Percentiles rank a stretch among this genome's conserved stretches.
Conservation (phyloP, 805 yeast species). For the Ogataea neopini region DNA sequence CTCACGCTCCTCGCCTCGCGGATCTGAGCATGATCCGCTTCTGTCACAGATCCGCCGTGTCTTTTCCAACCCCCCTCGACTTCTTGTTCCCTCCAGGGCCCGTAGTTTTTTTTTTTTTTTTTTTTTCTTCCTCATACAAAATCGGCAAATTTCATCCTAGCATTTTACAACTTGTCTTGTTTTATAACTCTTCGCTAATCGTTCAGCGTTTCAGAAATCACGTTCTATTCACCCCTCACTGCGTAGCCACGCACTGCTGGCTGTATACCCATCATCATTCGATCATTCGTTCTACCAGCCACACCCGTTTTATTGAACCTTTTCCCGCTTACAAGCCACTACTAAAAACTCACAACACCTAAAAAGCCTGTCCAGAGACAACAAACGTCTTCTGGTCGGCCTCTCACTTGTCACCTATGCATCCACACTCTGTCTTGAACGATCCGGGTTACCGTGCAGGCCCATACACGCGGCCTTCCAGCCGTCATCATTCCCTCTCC, state of each 20-base stretch:
- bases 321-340: neutral
- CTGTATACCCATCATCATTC: neutral
- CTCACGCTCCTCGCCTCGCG: neutral
- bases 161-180: neutral
- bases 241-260: neutral
- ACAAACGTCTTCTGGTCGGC: neutral
- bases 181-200: neutral
- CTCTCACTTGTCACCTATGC: conserved; percentile 1
- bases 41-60: neutral
- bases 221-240: neutral
- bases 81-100: conserved; percentile 2
- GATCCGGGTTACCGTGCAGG: conserved; percentile 6
- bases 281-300: neutral
- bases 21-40: neutral
- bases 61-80: neutral
- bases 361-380: neutral
- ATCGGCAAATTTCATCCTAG: neutral
- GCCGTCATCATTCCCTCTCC: conserved; percentile 7
- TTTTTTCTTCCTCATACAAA: neutral
- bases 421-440: conserved; percentile 1
- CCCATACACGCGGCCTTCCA: neutral
- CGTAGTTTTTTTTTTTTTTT: neutral
- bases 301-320: no score
- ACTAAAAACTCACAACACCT: neutral
- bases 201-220: neutral